Conservation (phyloP, 805 yeast genomes). For the Candida montana region DNA sequence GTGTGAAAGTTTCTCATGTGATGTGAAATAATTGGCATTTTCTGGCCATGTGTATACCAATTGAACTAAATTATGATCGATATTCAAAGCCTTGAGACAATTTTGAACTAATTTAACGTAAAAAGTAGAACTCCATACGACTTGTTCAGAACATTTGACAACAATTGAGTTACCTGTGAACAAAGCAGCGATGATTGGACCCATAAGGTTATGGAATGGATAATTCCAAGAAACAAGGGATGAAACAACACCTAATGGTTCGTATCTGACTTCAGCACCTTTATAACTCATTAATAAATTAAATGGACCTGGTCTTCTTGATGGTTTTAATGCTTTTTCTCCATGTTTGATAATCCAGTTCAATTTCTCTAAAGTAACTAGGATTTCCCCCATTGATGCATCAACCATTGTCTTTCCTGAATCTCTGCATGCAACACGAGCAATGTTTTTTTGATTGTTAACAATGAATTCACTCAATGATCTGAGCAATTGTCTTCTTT, state of each 20-base stretch:
- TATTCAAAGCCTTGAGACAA: constrained; percentile 68
- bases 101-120: constrained; percentile 67
- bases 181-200: constrained; percentile 84
- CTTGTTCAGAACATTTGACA: constrained; percentile 93
- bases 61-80: constrained; percentile 80
- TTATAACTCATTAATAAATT: constrained; percentile 83
- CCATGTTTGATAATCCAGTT: constrained; percentile 89
- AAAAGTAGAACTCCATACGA: constrained; percentile 87
- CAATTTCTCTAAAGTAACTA: constrained; percentile 90
- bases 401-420: constrained; percentile 95
- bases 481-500: constrained; percentile 64
- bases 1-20: constrained; percentile 78
- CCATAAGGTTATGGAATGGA: constrained; percentile 91
- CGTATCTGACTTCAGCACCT: constrained; percentile 89
- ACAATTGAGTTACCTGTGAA: constrained; percentile 91
- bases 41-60: constrained; percentile 85
- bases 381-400: constrained; percentile 93
- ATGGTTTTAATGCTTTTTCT: constrained; percentile 52
- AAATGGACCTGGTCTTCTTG: constrained; percentile 82
- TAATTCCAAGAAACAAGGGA: constrained; percentile 97
- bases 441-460: constrained; percentile 79
- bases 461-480: constrained; percentile 69
- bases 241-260: constrained; percentile 81
- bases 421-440: constrained; percentile 92
- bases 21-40: constrained; percentile 79